Evolutionary conservation across 306 rosid genomes (phyloP).

Genomic region (Sicyos baderoa): DNA sequence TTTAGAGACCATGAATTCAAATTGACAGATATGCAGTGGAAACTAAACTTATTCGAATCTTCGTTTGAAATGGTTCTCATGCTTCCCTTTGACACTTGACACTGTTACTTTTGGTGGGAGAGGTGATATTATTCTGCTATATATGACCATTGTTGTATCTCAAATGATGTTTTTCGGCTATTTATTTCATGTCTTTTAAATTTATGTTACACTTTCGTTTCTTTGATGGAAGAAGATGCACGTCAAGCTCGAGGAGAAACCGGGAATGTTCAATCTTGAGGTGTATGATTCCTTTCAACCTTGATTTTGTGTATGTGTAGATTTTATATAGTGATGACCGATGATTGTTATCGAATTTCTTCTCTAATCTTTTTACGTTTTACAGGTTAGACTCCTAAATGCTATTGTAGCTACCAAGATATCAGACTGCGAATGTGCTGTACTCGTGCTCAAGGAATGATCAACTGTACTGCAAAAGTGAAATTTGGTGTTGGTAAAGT

Average conservation of each 20-base stretch:
- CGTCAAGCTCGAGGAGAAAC: slow-evolving; percentile 92
- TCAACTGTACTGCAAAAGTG: too few species aligned
- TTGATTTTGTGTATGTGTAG: slow-evolving; percentile 10
- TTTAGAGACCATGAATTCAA: not conserved
- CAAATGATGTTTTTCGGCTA: not conserved
- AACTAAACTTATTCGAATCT: not conserved
- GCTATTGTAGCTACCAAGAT: slow-evolving; percentile 51
- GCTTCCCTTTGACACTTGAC: not conserved
- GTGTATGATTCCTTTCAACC: slow-evolving; percentile 39
- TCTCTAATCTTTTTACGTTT: not conserved
- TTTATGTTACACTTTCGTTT: not conserved
- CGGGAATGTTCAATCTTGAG: slow-evolving; percentile 58
- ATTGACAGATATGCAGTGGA: not conserved
- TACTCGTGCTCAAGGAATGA: slow-evolving; percentile 60
- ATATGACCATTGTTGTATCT: not conserved
- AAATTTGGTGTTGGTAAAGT: too few species aligned
- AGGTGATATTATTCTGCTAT: not conserved
- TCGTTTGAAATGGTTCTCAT: slow-evolving; percentile 1
- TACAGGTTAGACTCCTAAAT: slow-evolving; percentile 86
- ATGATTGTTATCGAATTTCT: not conserved
- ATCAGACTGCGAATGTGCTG: slow-evolving; percentile 77
- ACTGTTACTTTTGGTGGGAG: not conserved
- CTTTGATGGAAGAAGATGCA: slow-evolving; percentile 55
- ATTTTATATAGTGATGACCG: slow-evolving; percentile 21
- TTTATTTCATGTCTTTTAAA: not conserved